Conservation (phyloP, 1,284 basidiomycete genomes). For the Ceratobasidium sp. region DNA sequence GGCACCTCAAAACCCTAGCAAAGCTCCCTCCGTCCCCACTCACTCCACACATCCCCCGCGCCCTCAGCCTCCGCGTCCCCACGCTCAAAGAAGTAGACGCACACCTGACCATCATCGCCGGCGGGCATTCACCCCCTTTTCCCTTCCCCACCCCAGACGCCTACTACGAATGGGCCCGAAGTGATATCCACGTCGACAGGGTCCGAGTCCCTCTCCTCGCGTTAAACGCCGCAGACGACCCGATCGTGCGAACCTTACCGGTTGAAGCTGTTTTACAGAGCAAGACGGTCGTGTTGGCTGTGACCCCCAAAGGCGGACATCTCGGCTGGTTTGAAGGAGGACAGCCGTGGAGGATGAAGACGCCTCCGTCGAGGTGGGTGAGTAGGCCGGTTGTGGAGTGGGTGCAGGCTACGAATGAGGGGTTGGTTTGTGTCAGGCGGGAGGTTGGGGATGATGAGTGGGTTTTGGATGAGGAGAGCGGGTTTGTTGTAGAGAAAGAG, state of each 20-base stretch:
- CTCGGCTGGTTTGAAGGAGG: conserved; percentile 91
- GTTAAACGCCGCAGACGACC: conserved; percentile 93
- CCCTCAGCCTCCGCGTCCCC: conserved; percentile 67
- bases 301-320: conserved; percentile 90
- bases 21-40: conserved; percentile 68
- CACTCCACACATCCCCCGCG: conserved; percentile 64
- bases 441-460: conserved; percentile 26
- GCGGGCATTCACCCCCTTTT: conserved; percentile 84
- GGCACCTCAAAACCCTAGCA: conserved; percentile 69
- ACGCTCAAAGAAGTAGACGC: conserved; percentile 75
- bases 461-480: conserved; percentile 36
- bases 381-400: conserved; percentile 50
- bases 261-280: conserved; percentile 46
- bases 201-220: conserved; percentile 82
- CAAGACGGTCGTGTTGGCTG: conserved; percentile 70
- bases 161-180: conserved; percentile 85
- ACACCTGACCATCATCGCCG: conserved; percentile 78
- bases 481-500: conserved; percentile 31
- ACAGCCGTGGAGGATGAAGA: conserved; percentile 52
- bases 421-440: background rate
- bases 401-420: conserved; percentile 45
- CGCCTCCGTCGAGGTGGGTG: conserved; percentile 49
- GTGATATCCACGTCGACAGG: conserved; percentile 68
- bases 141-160: conserved; percentile 81
- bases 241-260: conserved; percentile 75